Base-by-base conservation (phyloP, 2,329 filamentous ascomycete species). In the Paecilomyces niveus region DNA sequence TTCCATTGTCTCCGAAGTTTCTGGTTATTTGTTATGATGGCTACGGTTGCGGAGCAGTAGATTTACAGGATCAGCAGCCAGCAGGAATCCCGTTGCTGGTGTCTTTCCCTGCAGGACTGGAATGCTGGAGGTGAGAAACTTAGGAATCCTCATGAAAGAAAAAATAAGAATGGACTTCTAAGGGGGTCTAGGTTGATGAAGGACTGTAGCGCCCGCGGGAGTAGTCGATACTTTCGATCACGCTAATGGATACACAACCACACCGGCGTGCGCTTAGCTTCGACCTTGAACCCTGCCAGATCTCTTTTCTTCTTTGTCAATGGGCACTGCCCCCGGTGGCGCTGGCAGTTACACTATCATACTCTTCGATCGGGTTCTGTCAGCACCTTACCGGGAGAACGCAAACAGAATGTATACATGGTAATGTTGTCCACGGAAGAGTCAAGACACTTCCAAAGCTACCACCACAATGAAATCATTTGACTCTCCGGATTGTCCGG, bases 151-250 rank as follows among this genome's bases (percentile, higher is more conserved):
- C 39, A 33, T 13, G 13, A 18, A 2, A 18, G 15, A 13, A 24
- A n/a, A 26, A 52, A 52, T 52, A 52, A 52, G 50, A 52, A 52
- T 52, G 50, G 22, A n/a, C 50, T 52, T 22, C 50, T 52, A 52
- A 24, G 15, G n/a, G 15, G n/a, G 39, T 45, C 39, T 45, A 45
- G 35, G 18, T 7, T 45, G 35, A 45, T 45, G 35, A 45, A 45
- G 15, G 35, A n/a, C n/a, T 39, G 35, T 6, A 39, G 35, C 35
- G 35, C 35, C 35, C 35, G 21, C 39, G n/a, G 39, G 15, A 45
- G 39, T 45, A 45, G 39, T 45, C 39, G 39, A 45, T 45, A 45
- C 35, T 18, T 45, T n/a, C 35, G 35, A 45, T 45, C 39, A 45
- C 39, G 39, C 39, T 45, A 45, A 45, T 45, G 39, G n/a, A 45